A percentile compares a stretch with the other conserved stretches of the same genome.
Conservation (phyloP, 2,329 filamentous ascomycete species). For the Nigrospora oryzae region DNA sequence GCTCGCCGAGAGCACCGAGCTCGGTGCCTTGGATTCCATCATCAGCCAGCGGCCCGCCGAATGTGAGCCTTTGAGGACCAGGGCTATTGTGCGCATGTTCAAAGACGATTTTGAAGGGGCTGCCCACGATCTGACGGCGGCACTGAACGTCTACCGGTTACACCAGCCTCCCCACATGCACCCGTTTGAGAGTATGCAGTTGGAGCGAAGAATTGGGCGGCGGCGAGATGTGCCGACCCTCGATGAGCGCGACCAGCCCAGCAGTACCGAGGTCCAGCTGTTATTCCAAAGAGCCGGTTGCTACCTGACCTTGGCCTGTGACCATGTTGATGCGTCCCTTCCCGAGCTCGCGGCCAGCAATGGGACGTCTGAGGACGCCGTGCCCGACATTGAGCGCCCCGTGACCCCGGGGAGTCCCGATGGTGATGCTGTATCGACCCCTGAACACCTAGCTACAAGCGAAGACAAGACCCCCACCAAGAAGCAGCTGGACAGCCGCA, state of each 20-base stretch:
- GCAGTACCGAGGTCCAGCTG: constrained; percentile 65
- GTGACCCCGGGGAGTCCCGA: background rate
- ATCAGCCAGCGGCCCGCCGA: constrained; percentile 56
- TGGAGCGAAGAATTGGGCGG: constrained; percentile 27
- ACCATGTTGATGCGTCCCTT: constrained; percentile 51
- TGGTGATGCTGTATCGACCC: constrained; percentile 1
- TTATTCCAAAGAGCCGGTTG: constrained; percentile 68
- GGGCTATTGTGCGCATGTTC: constrained; percentile 67
- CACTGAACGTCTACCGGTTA: constrained; percentile 46
- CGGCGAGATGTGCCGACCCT: constrained; percentile 20
- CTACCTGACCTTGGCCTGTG: constrained; percentile 64
- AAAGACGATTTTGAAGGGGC: constrained; percentile 67
- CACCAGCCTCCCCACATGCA: constrained; percentile 42
- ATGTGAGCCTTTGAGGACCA: constrained; percentile 60
- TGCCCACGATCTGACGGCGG: constrained; percentile 60
- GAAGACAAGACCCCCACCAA: constrained; percentile 8
- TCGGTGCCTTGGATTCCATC: constrained; percentile 59
- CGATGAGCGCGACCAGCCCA: constrained; percentile 51
- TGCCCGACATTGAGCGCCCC: background rate
- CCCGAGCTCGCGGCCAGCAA: constrained; percentile 10
- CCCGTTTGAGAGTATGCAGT: constrained; percentile 39
- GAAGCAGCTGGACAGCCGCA: constrained; percentile 47
- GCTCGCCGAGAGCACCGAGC: constrained; percentile 62
- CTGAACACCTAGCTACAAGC: constrained; percentile 11
- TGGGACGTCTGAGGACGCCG: constrained; percentile 3